A percentile compares a stretch with the other conserved stretches of the same genome.
Evolutionary conservation across 2,329 filamentous ascomycete genomes (phyloP).

Genomic region (Pseudocercospora eumusae): DNA sequence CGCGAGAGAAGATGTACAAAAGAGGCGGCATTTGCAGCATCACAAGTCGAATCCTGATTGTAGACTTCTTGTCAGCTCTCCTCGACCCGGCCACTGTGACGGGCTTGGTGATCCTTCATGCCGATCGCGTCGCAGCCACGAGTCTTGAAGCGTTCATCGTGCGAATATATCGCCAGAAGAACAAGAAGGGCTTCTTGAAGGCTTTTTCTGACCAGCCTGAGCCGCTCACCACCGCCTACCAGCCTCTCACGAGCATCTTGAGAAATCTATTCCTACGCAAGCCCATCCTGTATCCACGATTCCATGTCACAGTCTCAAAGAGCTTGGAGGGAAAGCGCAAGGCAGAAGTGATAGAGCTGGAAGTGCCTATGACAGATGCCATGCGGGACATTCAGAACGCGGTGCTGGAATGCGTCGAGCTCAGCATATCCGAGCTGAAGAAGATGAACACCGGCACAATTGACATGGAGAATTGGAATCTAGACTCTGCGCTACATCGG

Average conservation of each 20-base stretch:
- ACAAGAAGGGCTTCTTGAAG: conserved; percentile 90
- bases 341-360: conserved; percentile 94
- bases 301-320: conserved; percentile 85
- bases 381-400: conserved; percentile 95
- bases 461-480: conserved; percentile 95
- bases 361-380: conserved; percentile 90
- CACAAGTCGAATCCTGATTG: conserved; percentile 90
- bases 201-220: conserved; percentile 94
- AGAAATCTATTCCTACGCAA: conserved; percentile 88
- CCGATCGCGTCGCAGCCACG: conserved; percentile 80
- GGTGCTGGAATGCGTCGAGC: conserved; percentile 92
- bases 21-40: conserved; percentile 92
- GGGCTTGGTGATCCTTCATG: conserved; percentile 82
- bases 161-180: conserved; percentile 89
- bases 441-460: conserved; percentile 81
- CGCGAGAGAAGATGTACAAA: conserved; percentile 87
- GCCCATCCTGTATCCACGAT: conserved; percentile 86
- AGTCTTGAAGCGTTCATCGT: conserved; percentile 94
- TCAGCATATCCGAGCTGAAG: conserved; percentile 89
- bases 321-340: conserved; percentile 88
- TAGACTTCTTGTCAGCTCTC: conserved; percentile 84
- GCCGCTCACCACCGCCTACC: conserved; percentile 83
- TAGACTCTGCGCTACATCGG: conserved; percentile 87
- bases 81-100: conserved; percentile 83
- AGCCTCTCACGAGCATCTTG: conserved; percentile 86